Evolutionary conservation across 1,139 yeast genomes (phyloP), one percentile per base, ranked within the genome.

Genomic region (Pichia sp.): DNA sequence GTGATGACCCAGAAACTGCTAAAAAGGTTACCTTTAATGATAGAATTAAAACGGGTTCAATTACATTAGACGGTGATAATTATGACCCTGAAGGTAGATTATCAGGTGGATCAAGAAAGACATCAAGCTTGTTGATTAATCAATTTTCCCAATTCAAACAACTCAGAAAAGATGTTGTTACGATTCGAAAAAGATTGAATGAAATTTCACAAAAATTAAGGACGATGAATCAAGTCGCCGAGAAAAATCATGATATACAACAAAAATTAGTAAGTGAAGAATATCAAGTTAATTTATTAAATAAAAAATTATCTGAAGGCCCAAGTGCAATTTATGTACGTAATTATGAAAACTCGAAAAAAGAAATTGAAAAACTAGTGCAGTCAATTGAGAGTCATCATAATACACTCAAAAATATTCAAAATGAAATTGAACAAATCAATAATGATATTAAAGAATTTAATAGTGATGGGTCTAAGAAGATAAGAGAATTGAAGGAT

Each of bases 71-170:
- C 50, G 99, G 99, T 47, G 99, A 93, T 68, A 79, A 85, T 13
- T 95, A 91, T 69, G 99, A 95, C 65, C 99, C 99, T 0, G 90
- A 86, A 60, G 99, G 99, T 16, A 89, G 96, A 27, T 73, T 95
- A 42, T 87, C 97, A 1, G 99, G 99, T 50, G 99, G 99, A n/a
- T 84, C 95, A 27, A 77, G 93, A 59, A 81, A 76, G 58, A 70
- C 73, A 47, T 75, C 81, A 16, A 74, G 79, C 7, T 79, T 90
- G 0, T 68, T 86, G 6, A 73, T 93, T 53, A 68, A 81, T 10
- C 80, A 79, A 49, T 80, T 91, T 65, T 95, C 86, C 62, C 79
- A 80, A 57, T 85, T 79, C 59, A 87, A 87, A 61, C 70, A 69
- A n/a, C 64, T 81, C 18, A 73, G 73, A 43, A 63, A 64, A 5